Percentiles rank a stretch among this genome's conserved stretches.
Evolutionary conservation across 495 filamentous ascomycete species (phyloP).

Genomic region (Penicillium simplicissimum): DNA sequence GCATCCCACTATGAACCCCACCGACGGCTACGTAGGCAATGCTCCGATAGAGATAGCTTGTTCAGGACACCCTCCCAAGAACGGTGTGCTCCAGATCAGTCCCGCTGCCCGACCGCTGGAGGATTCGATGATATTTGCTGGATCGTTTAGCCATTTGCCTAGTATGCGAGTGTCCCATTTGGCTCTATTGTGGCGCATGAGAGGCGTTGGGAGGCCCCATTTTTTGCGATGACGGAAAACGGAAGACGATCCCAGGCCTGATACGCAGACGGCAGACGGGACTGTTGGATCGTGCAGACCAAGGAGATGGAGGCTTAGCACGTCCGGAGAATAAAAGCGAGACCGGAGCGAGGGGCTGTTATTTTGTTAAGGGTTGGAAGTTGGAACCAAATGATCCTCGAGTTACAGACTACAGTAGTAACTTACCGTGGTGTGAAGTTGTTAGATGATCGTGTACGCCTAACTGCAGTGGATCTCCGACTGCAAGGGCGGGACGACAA

Average conservation of each 20-base stretch:
- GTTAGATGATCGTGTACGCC: too few species aligned
- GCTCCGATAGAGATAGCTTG: background rate
- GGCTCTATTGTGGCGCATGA: background rate
- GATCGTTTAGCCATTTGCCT: background rate
- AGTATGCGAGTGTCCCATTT: background rate
- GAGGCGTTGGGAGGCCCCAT: background rate
- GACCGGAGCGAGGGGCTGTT: background rate
- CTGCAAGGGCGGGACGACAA: background rate
- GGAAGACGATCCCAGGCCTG: background rate
- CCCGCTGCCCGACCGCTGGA: background rate
- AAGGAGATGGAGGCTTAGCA: background rate
- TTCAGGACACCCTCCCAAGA: background rate
- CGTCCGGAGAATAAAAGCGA: conserved; percentile 4
- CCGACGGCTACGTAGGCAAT: background rate
- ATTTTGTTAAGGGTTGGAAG: background rate
- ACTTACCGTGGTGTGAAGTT: too few species aligned
- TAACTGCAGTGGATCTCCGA: background rate
- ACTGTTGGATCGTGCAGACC: background rate
- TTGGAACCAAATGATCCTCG: background rate
- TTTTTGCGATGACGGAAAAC: background rate
- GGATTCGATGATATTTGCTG: background rate
- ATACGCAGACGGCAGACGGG: background rate
- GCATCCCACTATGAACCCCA: background rate
- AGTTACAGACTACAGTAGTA: too few species aligned
- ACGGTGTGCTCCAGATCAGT: background rate